Base-by-base conservation (phyloP, 306 rosid species). In the Oxytropis ochrocephala region DNA sequence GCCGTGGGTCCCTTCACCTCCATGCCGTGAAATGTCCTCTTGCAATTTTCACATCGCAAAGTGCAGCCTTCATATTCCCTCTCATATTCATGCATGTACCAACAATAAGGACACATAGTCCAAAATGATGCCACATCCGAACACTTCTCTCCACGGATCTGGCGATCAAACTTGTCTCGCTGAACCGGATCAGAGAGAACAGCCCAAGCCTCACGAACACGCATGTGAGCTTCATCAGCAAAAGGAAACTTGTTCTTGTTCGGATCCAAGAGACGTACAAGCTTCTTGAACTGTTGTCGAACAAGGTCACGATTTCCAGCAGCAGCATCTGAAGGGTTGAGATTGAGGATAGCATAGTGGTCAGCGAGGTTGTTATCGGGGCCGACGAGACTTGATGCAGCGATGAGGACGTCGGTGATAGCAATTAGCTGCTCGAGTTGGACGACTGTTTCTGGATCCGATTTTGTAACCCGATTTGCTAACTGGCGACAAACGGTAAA, bases 81-180 rank as follows among this genome's bases (percentile, higher is more conserved):
- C 71, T 76, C 78, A 64, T 89, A 89, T 69, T 85, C 84, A 29
- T 77, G 86, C 69, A 89, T 42, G 58, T 13, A 77, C 81, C 79
- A 89, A 43, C 96, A 89, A 71, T 81, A 92, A 6, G 96, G 92
- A 64, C 96, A 92, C 60, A 87, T 24, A 0, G 96, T 89, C 97
- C 97, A 92, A 66, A 92, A 89, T 3, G 82, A 38, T 7, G 44
- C 11, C 2, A n/a, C 0, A 0, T 2, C 14, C 17, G 43, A 8
- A 38, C 35, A 44, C 0, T n/a, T 24, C 29, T 24, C 4, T 0
- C 35, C 67, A 0, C 4, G 10, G 14, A 72, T 41, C 67, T 60
- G 79, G 0, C 41, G 48, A 4, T 73, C 87, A 12, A 64, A 82
- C 12, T 29, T 60, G 32, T 67, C 62, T 62, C 54, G 79, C 16